Percentiles rank a stretch among this genome's conserved stretches.
Conservation (phyloP, 2,329 filamentous ascomycete genomes). For the Fusarium ambrosium region DNA sequence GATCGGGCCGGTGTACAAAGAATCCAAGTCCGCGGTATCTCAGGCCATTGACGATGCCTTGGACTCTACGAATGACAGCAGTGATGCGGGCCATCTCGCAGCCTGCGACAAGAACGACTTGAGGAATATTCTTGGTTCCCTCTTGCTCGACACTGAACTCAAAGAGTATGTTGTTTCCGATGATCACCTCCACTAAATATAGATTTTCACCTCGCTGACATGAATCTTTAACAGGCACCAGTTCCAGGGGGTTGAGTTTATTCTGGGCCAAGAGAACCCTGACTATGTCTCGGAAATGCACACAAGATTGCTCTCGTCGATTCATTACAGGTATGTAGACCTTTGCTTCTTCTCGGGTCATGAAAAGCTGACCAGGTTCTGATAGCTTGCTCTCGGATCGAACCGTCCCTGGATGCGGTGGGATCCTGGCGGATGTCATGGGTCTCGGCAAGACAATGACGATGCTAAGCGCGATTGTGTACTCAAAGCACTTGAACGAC, state of each 20-base stretch:
- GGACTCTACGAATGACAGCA: not conserved
- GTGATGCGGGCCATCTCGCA: not conserved
- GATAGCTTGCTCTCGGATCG: not conserved
- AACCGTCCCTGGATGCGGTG: not conserved
- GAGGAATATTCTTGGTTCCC: rapidly evolving
- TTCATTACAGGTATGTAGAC: not conserved
- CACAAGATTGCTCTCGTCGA: not conserved
- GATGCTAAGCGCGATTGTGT: slow-evolving; percentile 10
- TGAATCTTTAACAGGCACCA: not conserved
- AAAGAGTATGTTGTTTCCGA: not conserved
- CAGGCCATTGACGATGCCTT: not conserved
- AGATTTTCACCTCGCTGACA: not conserved
- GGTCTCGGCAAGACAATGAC: slow-evolving; percentile 29
- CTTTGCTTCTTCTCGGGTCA: too few species aligned
- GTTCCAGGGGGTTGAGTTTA: not conserved
- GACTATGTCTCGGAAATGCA: not conserved
- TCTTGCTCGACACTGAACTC: not conserved
- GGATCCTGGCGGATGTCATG: slow-evolving; percentile 23
- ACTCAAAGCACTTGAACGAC: slow-evolving; percentile 2
- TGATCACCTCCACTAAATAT: too few species aligned
- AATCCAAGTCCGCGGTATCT: rapidly evolving
- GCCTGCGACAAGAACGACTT: not conserved
- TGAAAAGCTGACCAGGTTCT: too few species aligned
- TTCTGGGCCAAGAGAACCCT: not conserved
- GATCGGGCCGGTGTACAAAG: not conserved